A percentile compares a stretch with the other conserved stretches of the same genome.
Conservation (phyloP, 2,329 filamentous ascomycete genomes). For the Calonectria honghensis region DNA sequence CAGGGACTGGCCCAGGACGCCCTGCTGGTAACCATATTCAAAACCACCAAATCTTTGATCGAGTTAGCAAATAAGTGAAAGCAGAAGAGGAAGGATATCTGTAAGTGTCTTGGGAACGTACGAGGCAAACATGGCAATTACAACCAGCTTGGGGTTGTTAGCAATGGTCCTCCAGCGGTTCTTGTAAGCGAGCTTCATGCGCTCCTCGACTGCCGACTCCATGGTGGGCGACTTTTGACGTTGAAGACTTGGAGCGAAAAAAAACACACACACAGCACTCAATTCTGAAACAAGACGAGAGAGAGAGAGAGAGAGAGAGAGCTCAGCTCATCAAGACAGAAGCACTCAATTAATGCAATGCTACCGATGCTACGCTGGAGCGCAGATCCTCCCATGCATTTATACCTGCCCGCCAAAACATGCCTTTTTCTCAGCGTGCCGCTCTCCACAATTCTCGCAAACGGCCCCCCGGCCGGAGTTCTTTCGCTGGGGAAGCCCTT, state of each 20-base stretch:
- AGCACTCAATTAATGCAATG: slow-evolving; percentile 1
- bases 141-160: slow-evolving; percentile 50
- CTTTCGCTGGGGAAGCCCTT: slow-evolving; percentile 19
- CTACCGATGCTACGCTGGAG: neutral
- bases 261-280: neutral
- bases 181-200: slow-evolving; percentile 50
- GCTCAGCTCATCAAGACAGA: neutral
- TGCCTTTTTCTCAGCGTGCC: neutral
- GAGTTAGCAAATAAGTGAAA: neutral
- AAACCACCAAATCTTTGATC: slow-evolving; percentile 50
- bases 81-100: neutral
- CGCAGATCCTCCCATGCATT: slow-evolving; percentile 29
- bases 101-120: slow-evolving; percentile 21
- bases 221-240: slow-evolving; percentile 35
- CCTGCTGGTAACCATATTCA: slow-evolving; percentile 64
- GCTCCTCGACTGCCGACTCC: slow-evolving; percentile 45
- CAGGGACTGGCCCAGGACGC: slow-evolving; percentile 71
- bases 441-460: slow-evolving; percentile 32
- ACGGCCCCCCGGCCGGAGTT: slow-evolving; percentile 30
- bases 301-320: neutral
- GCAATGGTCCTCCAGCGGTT: slow-evolving; percentile 50
- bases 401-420: slow-evolving; percentile 25
- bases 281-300: neutral
- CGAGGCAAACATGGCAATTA: slow-evolving; percentile 54
- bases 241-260: neutral